Conservation (phyloP, 805 yeast species). For the Spathaspora gorwiae region DNA sequence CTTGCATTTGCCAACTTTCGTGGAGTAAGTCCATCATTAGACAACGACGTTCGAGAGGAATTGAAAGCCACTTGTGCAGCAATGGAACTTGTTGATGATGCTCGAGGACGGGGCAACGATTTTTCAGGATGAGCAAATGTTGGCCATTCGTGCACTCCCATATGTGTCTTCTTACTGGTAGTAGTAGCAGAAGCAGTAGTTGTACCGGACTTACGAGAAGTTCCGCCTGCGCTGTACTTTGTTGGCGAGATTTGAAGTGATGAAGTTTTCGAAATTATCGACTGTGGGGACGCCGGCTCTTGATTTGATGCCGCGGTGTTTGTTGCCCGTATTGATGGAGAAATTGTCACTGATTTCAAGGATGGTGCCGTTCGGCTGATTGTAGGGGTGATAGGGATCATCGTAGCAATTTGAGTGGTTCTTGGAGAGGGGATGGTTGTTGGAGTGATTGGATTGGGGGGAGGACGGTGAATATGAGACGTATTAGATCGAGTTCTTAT, state of each 20-base stretch:
- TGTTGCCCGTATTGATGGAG: slow-evolving; percentile 26
- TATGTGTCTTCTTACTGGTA: background rate
- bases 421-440: slow-evolving; percentile 10
- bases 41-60: slow-evolving; percentile 16
- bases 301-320: slow-evolving; percentile 2
- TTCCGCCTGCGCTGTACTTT: no score
- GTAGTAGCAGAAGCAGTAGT: slow-evolving; percentile 2
- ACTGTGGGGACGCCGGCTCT: slow-evolving; percentile 16
- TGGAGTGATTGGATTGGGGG: slow-evolving; percentile 12
- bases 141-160: slow-evolving; percentile 7
- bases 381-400: slow-evolving; percentile 7
- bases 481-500: slow-evolving; percentile 21
- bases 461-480: slow-evolving; percentile 6
- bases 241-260: background rate
- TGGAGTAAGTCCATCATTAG: background rate
- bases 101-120: slow-evolving; percentile 5
- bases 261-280: slow-evolving; percentile 7
- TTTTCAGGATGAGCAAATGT: slow-evolving; percentile 11
- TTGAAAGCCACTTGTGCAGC: slow-evolving; percentile 25
- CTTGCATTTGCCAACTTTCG: background rate
- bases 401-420: background rate
- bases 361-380: slow-evolving; percentile 22
- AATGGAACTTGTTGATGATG: slow-evolving; percentile 19
- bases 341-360: slow-evolving; percentile 34
- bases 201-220: no score